A percentile compares a stretch with the other conserved stretches of the same genome.
Conservation (phyloP, 2,329 filamentous ascomycete genomes). For the Neofusicoccum laricinum region DNA sequence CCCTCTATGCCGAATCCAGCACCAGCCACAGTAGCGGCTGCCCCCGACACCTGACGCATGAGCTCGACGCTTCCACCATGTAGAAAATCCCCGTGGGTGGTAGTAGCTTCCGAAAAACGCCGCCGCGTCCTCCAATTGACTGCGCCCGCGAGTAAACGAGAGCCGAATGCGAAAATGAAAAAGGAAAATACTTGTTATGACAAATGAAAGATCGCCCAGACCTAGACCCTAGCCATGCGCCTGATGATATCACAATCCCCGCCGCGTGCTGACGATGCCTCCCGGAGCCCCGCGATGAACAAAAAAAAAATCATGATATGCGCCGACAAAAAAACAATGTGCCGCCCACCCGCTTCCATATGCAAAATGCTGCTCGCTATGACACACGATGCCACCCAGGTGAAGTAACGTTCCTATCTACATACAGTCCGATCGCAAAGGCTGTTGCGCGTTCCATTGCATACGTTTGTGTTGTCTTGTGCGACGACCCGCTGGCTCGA, state of each 20-base stretch:
- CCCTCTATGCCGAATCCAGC: background rate
- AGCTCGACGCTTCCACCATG: background rate
- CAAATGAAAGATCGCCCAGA: background rate
- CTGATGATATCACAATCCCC: conserved; percentile 14
- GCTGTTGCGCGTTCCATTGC: background rate
- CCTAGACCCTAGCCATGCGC: conserved; percentile 6
- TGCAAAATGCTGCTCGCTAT: conserved; percentile 15
- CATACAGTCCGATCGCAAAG: background rate
- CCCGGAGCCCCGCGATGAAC: background rate
- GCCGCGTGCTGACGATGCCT: conserved; percentile 7
- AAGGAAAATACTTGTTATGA: background rate
- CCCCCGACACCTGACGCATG: background rate
- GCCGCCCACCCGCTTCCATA: conserved; percentile 10
- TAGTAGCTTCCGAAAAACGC: background rate
- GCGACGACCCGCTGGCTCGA: background rate
- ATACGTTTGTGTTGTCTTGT: background rate
- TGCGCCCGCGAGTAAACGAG: conserved; percentile 1
- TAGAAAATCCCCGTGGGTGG: background rate
- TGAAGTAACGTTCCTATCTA: background rate
- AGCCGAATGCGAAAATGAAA: background rate
- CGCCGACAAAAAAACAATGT: conserved; percentile 3
- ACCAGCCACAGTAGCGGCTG: conserved; percentile 4
- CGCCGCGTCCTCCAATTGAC: background rate
- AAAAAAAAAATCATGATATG: background rate
- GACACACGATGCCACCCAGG: background rate